Evolutionary conservation across 306 rosid species (phyloP).

Genomic region (Inga leiocalycina): DNA sequence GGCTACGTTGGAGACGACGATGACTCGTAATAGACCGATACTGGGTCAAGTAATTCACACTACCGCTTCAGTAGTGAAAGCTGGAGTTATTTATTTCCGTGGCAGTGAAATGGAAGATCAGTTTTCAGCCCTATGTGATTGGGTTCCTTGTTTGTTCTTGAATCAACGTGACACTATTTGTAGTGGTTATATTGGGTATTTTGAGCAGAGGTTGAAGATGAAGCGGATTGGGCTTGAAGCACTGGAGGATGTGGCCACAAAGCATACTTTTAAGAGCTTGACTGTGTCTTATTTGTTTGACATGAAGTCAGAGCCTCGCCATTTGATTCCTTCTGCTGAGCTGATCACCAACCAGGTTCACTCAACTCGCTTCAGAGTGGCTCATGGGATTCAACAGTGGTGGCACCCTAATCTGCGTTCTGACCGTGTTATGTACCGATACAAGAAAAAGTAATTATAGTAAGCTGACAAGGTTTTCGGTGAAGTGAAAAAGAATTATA

Average conservation of each 20-base stretch:
- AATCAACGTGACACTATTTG: conserved; percentile 38
- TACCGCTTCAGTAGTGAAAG: conserved; percentile 8
- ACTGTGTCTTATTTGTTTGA: neutral
- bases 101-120: neutral
- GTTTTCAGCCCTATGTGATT: neutral
- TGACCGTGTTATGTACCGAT: neutral
- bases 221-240: conserved; percentile 10
- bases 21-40: neutral
- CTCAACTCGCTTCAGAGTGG: neutral
- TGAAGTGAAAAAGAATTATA: neutral
- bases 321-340: conserved; percentile 39
- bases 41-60: conserved; percentile 15
- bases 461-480: neutral
- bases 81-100: neutral
- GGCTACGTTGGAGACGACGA: conserved; percentile 21
- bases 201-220: conserved; percentile 37
- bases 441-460: neutral
- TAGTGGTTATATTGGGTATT: conserved; percentile 39
- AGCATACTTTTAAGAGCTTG: conserved; percentile 4
- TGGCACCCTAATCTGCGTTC: conserved; percentile 26
- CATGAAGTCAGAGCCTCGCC: conserved; percentile 6
- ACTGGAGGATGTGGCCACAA: conserved; percentile 31
- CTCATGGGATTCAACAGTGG: conserved; percentile 41
- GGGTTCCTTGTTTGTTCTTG: conserved; percentile 42
- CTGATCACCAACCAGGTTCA: conserved; percentile 23